A percentile compares a stretch with the other conserved stretches of the same genome.
Conservation (phyloP, 495 filamentous ascomycete species). For the Aspergillus conjunctus region DNA sequence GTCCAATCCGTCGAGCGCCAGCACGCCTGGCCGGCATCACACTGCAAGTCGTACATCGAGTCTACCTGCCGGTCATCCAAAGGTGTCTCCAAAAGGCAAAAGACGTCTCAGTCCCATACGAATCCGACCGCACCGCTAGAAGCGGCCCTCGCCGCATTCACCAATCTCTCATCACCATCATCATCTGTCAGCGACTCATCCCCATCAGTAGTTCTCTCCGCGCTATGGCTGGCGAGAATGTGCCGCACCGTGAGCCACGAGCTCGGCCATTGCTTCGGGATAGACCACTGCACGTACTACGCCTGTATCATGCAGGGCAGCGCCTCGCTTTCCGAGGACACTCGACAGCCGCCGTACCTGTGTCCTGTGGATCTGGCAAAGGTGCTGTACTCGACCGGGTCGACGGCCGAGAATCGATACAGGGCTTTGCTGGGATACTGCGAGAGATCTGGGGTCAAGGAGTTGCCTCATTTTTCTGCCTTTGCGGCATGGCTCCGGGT, state of each 20-base stretch:
- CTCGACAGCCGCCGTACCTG: conserved; percentile 65
- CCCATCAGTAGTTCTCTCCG: neutral
- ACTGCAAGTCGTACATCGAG: conserved; percentile 56
- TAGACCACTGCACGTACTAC: conserved; percentile 69
- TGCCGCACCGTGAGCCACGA: conserved; percentile 64
- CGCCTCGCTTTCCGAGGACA: conserved; percentile 61
- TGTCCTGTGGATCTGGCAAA: conserved; percentile 66
- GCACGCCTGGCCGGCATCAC: conserved; percentile 66
- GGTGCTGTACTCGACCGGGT: conserved; percentile 42
- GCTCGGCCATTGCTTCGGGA: conserved; percentile 65
- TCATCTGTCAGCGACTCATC: neutral
- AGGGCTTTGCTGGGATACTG: conserved; percentile 48
- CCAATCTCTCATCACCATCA: neutral
- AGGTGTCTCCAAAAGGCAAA: neutral
- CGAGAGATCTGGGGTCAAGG: conserved; percentile 19
- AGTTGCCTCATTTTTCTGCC: conserved; percentile 21
- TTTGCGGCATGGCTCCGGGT: conserved; percentile 28
- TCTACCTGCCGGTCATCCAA: conserved; percentile 2
- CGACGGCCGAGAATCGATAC: conserved; percentile 40
- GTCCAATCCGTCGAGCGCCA: conserved; percentile 44
- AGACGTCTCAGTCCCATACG: neutral
- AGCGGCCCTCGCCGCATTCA: neutral
- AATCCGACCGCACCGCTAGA: conserved; percentile 5
- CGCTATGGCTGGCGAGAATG: conserved; percentile 58
- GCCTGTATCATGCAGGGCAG: conserved; percentile 71